Conservation (phyloP, 768 basidiomycete species). For the Hericium erinaceus region DNA sequence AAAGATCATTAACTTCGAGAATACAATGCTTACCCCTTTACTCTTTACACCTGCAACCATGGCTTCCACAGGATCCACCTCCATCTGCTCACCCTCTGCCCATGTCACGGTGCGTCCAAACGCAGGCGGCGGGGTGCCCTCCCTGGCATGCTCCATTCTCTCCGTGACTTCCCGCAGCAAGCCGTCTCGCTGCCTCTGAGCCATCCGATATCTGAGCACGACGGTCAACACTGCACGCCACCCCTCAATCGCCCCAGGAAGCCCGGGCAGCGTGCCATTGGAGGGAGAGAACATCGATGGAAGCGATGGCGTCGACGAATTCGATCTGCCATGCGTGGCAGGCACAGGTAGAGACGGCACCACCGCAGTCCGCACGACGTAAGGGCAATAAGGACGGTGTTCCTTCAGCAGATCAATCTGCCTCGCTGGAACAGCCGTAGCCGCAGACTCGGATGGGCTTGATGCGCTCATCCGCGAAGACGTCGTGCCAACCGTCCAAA, state of each 20-base stretch:
- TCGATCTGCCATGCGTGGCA: conserved; percentile 2
- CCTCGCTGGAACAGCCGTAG: conserved; percentile 24
- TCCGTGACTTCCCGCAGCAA: conserved; percentile 19
- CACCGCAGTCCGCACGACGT: conserved; percentile 59
- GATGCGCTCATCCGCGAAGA: conserved; percentile 8
- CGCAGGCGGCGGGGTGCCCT: conserved; percentile 8
- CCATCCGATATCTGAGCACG: conserved; percentile 56
- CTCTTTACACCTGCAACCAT: conserved; percentile 75
- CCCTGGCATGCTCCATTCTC: background rate
- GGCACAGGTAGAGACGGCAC: conserved; percentile 45
- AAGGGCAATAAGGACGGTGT: conserved; percentile 83
- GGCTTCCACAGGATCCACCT: conserved; percentile 46
- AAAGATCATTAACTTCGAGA: conserved; percentile 1
- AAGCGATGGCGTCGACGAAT: conserved; percentile 14
- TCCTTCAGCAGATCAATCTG: conserved; percentile 72
- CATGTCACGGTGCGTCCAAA: conserved; percentile 16
- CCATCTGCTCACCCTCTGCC: conserved; percentile 25
- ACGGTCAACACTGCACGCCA: conserved; percentile 75
- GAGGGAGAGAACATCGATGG: conserved; percentile 20
- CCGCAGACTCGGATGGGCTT: conserved; percentile 2
- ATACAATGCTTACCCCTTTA: conserved; percentile 47
- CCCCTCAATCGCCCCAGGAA: conserved; percentile 47
- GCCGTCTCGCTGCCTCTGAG: conserved; percentile 40
- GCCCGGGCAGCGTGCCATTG: conserved; percentile 23
- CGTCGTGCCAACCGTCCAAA: conserved; percentile 10